Conservation (phyloP, 2,329 filamentous ascomycete genomes). For the Pestalotiopsis sp. region DNA sequence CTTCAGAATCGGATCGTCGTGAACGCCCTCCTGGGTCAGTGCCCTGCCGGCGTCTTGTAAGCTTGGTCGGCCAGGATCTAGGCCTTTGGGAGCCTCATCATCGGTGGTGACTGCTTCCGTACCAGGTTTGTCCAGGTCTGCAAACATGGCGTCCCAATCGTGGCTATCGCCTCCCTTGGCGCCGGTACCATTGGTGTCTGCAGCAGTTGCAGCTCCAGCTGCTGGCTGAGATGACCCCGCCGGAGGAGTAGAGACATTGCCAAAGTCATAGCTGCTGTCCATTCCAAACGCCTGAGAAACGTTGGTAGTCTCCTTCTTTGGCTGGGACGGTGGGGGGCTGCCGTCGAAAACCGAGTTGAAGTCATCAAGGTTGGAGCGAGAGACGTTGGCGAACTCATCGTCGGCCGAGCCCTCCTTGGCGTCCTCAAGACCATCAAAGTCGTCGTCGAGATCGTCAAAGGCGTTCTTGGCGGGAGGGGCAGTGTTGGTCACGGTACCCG, state of each 20-base stretch:
- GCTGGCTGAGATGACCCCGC: conserved; percentile 22
- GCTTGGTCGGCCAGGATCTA: conserved; percentile 26
- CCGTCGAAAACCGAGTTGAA: conserved; percentile 85
- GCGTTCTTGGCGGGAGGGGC: conserved; percentile 48
- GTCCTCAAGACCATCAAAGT: conserved; percentile 82
- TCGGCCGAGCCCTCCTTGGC: conserved; percentile 80
- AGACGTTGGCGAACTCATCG: conserved; percentile 78
- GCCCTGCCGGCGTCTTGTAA: conserved; percentile 58
- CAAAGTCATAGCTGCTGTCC: conserved; percentile 64
- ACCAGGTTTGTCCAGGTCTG: conserved; percentile 66
- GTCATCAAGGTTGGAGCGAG: conserved; percentile 71
- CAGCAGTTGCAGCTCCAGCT: not conserved
- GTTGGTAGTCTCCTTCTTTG: conserved; percentile 53
- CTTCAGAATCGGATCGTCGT: conserved; percentile 91
- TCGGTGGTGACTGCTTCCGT: conserved; percentile 28
- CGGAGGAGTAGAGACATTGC: conserved; percentile 43
- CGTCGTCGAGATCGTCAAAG: conserved; percentile 78
- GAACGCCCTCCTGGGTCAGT: conserved; percentile 72
- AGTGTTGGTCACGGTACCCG: conserved; percentile 35
- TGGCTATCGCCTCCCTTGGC: conserved; percentile 56
- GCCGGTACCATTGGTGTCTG: conserved; percentile 27
- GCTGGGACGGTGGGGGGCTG: conserved; percentile 56
- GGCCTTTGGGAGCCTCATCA: conserved; percentile 25
- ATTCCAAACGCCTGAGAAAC: conserved; percentile 48
- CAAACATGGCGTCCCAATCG: conserved; percentile 96